phyloP scores from a whole-genome alignment of 2,329 filamentous ascomycete genomes.

The Pseudogymnoascus sp. region DNA sequence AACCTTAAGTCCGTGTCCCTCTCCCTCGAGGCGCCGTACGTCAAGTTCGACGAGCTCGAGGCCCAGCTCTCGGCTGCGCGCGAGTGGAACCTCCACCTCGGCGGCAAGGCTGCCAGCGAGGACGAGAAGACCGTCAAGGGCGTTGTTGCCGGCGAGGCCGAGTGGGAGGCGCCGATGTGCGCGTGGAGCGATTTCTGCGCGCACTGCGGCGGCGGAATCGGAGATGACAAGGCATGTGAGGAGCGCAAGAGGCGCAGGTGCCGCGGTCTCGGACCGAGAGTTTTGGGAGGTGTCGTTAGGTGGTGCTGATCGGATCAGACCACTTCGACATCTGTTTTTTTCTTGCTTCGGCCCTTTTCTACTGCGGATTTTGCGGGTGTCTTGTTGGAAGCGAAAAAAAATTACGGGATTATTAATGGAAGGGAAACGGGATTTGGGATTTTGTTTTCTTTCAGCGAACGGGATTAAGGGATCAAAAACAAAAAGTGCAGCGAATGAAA shows the following conservation, averaged over 20 bases:
- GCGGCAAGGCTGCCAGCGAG: background rate
- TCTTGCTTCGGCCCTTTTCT: no score
- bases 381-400: background rate
- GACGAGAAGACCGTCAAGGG: background rate
- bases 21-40: constrained; percentile 1
- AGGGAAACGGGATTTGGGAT: background rate
- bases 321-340: background rate
- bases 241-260: constrained; percentile 2
- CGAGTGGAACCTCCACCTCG: background rate
- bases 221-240: background rate
- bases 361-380: constrained; percentile 3
- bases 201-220: background rate
- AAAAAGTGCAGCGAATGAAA: background rate
- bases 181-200: constrained; percentile 4
- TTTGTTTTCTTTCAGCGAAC: background rate
- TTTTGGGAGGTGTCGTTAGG: background rate
- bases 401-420: background rate
- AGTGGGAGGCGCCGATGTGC: constrained; percentile 5
- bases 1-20: background rate
- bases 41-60: constrained; percentile 3
- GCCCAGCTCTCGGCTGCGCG: background rate
- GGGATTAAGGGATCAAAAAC: background rate
- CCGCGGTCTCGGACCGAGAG: background rate
- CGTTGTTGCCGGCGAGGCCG: background rate
- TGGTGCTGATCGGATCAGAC: background rate